phyloP scores from a whole-genome alignment of 805 yeast species.

The Lachancea sp. region DNA sequence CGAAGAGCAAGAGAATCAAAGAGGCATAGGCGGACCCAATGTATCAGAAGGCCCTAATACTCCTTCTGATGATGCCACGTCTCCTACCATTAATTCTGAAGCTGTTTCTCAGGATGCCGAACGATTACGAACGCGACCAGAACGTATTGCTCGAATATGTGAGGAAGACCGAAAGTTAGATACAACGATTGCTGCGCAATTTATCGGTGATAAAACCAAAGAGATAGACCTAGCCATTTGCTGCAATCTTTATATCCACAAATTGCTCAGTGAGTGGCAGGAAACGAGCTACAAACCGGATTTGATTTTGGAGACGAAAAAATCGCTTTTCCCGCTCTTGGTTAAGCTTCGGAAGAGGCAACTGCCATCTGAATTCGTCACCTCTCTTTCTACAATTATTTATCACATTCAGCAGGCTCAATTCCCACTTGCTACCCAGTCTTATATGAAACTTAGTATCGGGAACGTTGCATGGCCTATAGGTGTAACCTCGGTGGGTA shows the following conservation, averaged over 20 bases:
- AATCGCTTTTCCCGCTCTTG: slow-evolving; percentile 45
- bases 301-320: slow-evolving; percentile 42
- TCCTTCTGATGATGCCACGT: too few species aligned
- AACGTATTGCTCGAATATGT: slow-evolving; percentile 10
- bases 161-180: slow-evolving; percentile 12
- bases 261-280: slow-evolving; percentile 36
- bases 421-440: slow-evolving; percentile 38
- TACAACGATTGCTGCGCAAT: slow-evolving; percentile 28
- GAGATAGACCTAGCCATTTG: slow-evolving; percentile 39
- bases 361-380: slow-evolving; percentile 38
- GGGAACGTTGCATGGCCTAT: slow-evolving; percentile 94
- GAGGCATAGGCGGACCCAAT: too few species aligned
- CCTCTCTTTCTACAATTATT: slow-evolving; percentile 53
- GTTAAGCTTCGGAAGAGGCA: slow-evolving; percentile 44
- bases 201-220: slow-evolving; percentile 42
- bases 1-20: too few species aligned
- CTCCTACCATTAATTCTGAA: too few species aligned
- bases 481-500: slow-evolving; percentile 73
- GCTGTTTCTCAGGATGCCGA: slow-evolving; percentile 3
- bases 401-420: slow-evolving; percentile 50
- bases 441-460: slow-evolving; percentile 67
- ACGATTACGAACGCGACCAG: slow-evolving; percentile 12
- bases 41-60: too few species aligned
- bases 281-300: slow-evolving; percentile 19
- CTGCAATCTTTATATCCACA: slow-evolving; percentile 39